Conservation (phyloP, 257 asterid species). For the Fraxinus americana region DNA sequence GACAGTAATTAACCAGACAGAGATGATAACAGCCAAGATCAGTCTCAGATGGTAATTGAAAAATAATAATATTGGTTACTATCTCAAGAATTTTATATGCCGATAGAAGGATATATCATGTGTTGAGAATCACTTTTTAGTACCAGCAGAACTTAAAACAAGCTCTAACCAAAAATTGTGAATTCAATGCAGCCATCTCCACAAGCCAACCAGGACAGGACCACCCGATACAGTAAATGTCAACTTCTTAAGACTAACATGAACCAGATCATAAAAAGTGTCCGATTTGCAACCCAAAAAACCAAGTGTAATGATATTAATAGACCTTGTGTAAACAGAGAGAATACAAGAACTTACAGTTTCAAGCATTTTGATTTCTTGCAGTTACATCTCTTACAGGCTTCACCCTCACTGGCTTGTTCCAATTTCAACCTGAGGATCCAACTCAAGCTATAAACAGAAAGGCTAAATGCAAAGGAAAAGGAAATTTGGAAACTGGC, state of each 20-base stretch:
- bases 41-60: background rate
- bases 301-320: background rate
- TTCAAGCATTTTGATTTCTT: constrained; percentile 66
- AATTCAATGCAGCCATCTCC: too few species aligned
- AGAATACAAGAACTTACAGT: constrained; percentile 44
- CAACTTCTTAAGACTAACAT: background rate
- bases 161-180: too few species aligned
- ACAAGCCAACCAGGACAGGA: too few species aligned
- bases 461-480: background rate
- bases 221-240: background rate
- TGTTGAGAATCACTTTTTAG: too few species aligned
- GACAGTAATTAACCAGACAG: too few species aligned
- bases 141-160: too few species aligned
- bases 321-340: background rate
- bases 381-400: constrained; percentile 70
- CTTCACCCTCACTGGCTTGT: constrained; percentile 41
- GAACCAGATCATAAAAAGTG: background rate
- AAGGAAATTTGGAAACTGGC: background rate
- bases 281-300: background rate
- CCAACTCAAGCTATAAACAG: constrained; percentile 4
- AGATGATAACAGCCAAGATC: background rate
- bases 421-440: constrained; percentile 47
- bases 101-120: background rate
- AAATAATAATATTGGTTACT: background rate
- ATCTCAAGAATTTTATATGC: too few species aligned